Evolutionary conservation across 2,329 filamentous ascomycete genomes (phyloP), one percentile per base, ranked within the genome.

Genomic region (Aureobasidium sp.): DNA sequence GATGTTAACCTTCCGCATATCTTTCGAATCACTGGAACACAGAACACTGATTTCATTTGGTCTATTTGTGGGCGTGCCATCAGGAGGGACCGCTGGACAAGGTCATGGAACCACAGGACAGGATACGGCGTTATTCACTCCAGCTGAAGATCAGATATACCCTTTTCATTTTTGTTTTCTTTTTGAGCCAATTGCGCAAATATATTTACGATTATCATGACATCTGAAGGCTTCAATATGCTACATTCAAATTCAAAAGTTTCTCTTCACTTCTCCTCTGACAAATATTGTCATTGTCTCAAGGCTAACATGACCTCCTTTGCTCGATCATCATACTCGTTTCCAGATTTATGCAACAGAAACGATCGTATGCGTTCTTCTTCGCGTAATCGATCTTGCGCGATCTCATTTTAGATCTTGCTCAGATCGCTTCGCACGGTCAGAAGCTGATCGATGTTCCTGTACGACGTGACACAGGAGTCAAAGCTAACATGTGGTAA

Each of bases 401-500:
- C 32, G 27, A 37, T 34, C 34, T 26, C 34, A 37, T 15, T 37
- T 2, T 34, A 12, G 13, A 26, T 17, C 8, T 53, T 10, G 20
- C 29, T 3, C 20, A 37, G 37, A 42, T 27, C 12, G 7, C 15
- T 29, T n/a, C 39, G 15, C 27, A 46, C 27, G 37, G 39, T 34
- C 53, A 46, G 12, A 46, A 3, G 29, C 17, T 26, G 41, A 41
- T 34, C 34, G 26, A 57, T 34, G 34, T 39, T 23, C 23, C 39
- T 46, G 53, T 57, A 23, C 29, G 12, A 57, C 53, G 53, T 57
- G 26, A 46, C 17, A 34, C 53, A 57, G 23, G 29, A 57, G 53
- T 41, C 53, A 57, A 46, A 57, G 53, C 41, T 10, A 57, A 57
- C 53, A 44, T 57, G 29, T 46, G 53, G 37, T n/a, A 55, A 32